Percentiles rank a stretch among this genome's conserved stretches.
These are phyloP conservation scores for Podaxis rugospora DNA, from an alignment of 768 basidiomycete species.

Conservation along the genomic window DNA sequence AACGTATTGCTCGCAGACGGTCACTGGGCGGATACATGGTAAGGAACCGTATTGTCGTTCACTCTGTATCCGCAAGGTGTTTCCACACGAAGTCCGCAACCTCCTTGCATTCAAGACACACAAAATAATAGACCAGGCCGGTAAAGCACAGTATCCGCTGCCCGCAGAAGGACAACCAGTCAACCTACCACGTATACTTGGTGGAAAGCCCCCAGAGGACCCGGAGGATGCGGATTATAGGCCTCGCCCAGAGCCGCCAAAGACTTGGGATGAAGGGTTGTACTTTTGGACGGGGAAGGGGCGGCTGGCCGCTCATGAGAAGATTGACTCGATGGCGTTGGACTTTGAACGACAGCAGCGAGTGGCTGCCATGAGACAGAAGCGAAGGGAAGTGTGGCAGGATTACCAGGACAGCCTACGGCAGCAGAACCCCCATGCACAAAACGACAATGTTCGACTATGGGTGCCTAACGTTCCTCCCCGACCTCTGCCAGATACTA, in stretches of 20 bases:
- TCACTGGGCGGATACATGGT: conserved; percentile 45
- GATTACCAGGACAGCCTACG: conserved; percentile 47
- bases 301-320: conserved; percentile 48
- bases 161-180: conserved; percentile 61
- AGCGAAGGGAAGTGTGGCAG: conserved; percentile 39
- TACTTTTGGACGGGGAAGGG: conserved; percentile 67
- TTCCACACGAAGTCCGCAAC: conserved; percentile 61
- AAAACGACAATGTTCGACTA: conserved; percentile 25
- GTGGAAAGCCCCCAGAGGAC: conserved; percentile 34
- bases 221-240: conserved; percentile 20
- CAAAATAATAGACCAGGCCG: conserved; percentile 35
- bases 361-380: conserved; percentile 35
- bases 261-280: conserved; percentile 72
- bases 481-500: conserved; percentile 34
- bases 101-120: conserved; percentile 41
- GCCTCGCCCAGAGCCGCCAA: conserved; percentile 20
- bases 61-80: conserved; percentile 61
- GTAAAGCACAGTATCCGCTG: conserved; percentile 53
- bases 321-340: conserved; percentile 53
- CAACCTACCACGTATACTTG: conserved; percentile 41
- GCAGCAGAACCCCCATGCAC: conserved; percentile 18
- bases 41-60: conserved; percentile 53
- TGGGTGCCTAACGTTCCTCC: conserved; percentile 38
- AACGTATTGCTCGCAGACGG: conserved; percentile 56
- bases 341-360: conserved; percentile 49